Conservation (phyloP, 2,329 filamentous ascomycete genomes). For the Xylaria sp. region DNA sequence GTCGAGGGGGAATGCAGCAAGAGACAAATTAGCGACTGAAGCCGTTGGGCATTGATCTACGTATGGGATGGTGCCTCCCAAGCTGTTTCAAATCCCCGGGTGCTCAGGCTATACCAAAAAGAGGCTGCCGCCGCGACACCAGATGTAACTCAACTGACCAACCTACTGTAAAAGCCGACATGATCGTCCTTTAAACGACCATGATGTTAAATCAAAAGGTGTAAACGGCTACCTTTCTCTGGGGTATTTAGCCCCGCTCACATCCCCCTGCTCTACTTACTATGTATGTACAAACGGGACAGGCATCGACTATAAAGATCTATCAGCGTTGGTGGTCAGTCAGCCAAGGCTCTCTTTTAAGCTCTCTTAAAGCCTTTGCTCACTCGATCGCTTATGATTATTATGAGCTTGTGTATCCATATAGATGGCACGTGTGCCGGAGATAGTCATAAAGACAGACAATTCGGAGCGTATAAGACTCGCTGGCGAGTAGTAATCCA, state of each 20-base stretch:
- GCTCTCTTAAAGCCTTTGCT: neutral
- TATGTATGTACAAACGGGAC: neutral
- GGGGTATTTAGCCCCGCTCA: constrained; percentile 11
- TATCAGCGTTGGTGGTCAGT: neutral
- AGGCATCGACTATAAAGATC: neutral
- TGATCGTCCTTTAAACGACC: constrained; percentile 37
- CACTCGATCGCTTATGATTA: neutral
- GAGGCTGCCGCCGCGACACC: constrained; percentile 43
- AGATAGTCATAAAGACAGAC: neutral
- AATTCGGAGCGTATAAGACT: neutral
- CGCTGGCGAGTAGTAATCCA: neutral
- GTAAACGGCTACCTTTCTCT: constrained; percentile 8
- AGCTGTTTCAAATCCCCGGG: constrained; percentile 48
- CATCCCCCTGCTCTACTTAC: neutral
- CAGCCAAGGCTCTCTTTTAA: constrained; percentile 17
- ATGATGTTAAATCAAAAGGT: constrained; percentile 21
- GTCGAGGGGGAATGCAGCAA: neutral
- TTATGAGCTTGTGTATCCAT: constrained; percentile 2
- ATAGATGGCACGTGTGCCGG: neutral
- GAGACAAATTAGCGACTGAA: constrained; percentile 7
- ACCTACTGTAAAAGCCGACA: constrained; percentile 35
- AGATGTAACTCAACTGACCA: constrained; percentile 30
- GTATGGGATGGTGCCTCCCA: constrained; percentile 43
- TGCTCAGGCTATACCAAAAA: constrained; percentile 41
- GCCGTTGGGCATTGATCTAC: constrained; percentile 43